These are phyloP conservation scores for Metschnikowia colocasiae DNA, from an alignment of 805 yeast species.

Conservation along the genomic window DNA sequence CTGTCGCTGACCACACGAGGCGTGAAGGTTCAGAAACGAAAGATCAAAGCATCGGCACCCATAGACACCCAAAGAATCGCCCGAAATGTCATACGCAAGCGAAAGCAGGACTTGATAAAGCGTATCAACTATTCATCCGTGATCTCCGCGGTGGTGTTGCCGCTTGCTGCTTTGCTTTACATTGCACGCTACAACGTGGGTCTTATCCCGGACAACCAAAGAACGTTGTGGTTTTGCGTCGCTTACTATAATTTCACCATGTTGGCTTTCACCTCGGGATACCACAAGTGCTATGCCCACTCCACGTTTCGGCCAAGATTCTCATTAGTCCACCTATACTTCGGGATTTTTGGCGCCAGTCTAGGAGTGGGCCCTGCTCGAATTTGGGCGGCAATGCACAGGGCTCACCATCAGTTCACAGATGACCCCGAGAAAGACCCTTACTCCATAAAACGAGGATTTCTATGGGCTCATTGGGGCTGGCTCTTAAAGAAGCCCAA, in stretches of 20 bases:
- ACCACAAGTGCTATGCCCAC: slow-evolving; percentile 43
- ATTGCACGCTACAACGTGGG: slow-evolving; percentile 19
- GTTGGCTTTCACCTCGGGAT: slow-evolving; percentile 40
- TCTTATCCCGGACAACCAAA: slow-evolving; percentile 26
- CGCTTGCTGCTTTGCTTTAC: slow-evolving; percentile 28
- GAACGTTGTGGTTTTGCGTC: slow-evolving; percentile 29
- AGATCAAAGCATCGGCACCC: slow-evolving; percentile 15
- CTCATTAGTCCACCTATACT: slow-evolving; percentile 40
- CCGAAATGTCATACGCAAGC: slow-evolving; percentile 32
- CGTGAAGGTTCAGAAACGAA: slow-evolving; percentile 25
- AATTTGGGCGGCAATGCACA: slow-evolving; percentile 79
- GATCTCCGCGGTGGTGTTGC: slow-evolving; percentile 33
- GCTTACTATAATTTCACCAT: slow-evolving; percentile 35
- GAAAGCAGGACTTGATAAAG: slow-evolving; percentile 33
- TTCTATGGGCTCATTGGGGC: slow-evolving; percentile 81
- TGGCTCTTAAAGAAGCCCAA: slow-evolving; percentile 73
- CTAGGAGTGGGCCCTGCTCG: slow-evolving; percentile 73
- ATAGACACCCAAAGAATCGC: slow-evolving; percentile 20
- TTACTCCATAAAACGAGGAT: slow-evolving; percentile 75
- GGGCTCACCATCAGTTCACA: slow-evolving; percentile 86
- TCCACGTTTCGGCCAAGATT: slow-evolving; percentile 30
- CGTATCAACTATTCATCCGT: slow-evolving; percentile 37
- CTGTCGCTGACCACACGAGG: slow-evolving; percentile 10
- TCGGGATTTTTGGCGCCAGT: slow-evolving; percentile 64
- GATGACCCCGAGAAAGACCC: slow-evolving; percentile 87